Evolutionary conservation across 2,329 filamentous ascomycete species (phyloP).

Genomic region (Orbilia brochopaga): DNA sequence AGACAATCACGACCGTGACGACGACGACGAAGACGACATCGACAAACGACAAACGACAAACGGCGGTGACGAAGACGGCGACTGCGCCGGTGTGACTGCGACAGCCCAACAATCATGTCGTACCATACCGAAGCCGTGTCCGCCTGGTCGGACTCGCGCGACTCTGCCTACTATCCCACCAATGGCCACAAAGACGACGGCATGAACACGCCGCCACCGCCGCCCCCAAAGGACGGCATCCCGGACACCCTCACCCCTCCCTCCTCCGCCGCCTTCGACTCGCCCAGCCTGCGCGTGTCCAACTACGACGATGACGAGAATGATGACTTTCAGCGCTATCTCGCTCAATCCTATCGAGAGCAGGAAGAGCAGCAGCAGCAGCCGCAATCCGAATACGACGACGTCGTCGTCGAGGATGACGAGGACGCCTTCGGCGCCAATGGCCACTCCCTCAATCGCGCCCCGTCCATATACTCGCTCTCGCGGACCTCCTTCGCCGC

Average conservation of each 20-base stretch:
- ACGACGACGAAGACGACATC: background rate
- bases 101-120: conserved; percentile 17
- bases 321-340: conserved; percentile 47
- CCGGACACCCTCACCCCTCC: conserved; percentile 45
- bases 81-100: background rate
- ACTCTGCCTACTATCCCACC: conserved; percentile 12
- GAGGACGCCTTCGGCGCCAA: conserved; percentile 27
- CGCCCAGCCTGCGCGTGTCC: conserved; percentile 33
- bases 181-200: conserved; percentile 16
- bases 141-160: conserved; percentile 22
- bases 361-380: conserved; percentile 23
- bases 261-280: conserved; percentile 36
- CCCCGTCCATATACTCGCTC: conserved; percentile 90
- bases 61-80: background rate
- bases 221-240: conserved; percentile 43
- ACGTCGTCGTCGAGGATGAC: conserved; percentile 19
- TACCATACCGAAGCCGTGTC: conserved; percentile 33
- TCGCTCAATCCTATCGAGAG: conserved; percentile 38
- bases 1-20: background rate
- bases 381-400: conserved; percentile 5
- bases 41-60: background rate
- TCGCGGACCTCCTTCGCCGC: conserved; percentile 90
- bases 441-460: conserved; percentile 59
- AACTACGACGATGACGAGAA: conserved; percentile 39
- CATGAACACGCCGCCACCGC: conserved; percentile 38